phyloP scores from a whole-genome alignment of 208 protist species.

The Jaenimonas drosophilae region DNA sequence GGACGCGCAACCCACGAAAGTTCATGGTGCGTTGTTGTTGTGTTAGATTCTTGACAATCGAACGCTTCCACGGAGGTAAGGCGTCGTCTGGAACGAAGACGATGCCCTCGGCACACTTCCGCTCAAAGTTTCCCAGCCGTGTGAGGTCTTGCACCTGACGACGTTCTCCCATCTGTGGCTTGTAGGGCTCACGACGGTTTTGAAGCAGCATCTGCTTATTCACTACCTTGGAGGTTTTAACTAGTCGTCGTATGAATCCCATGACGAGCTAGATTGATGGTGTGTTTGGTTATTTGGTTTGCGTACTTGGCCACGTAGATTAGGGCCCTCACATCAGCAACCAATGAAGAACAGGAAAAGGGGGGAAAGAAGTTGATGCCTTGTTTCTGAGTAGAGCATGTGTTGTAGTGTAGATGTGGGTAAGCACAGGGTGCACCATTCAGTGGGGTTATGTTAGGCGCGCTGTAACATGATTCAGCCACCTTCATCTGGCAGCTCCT shows the following conservation, averaged over 20 bases:
- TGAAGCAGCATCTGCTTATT: slow-evolving; percentile 25
- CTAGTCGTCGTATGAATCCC: slow-evolving; percentile 7
- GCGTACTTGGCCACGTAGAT: too few species aligned
- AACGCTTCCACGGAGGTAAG: slow-evolving; percentile 66
- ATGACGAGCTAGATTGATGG: too few species aligned
- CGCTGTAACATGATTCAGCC: too few species aligned
- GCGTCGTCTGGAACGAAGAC: slow-evolving; percentile 66
- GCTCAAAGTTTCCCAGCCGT: slow-evolving; percentile 51
- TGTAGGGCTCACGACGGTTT: slow-evolving; percentile 52
- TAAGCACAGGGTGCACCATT: too few species aligned
- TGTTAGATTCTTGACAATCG: slow-evolving; percentile 27
- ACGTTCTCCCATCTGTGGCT: slow-evolving; percentile 40
- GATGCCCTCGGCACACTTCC: slow-evolving; percentile 48
- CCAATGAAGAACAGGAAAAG: too few species aligned
- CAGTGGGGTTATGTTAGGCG: too few species aligned
- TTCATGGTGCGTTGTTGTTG: slow-evolving; percentile 27
- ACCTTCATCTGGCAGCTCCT: too few species aligned
- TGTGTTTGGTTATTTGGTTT: too few species aligned
- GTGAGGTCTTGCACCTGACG: slow-evolving; percentile 46
- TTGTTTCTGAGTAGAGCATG: too few species aligned
- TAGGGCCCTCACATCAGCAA: too few species aligned
- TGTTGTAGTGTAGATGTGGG: too few species aligned
- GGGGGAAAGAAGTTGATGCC: too few species aligned
- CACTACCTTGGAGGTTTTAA: slow-evolving; percentile 24
- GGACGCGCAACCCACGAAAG: slow-evolving; percentile 65